Evolutionary conservation across 345 rosid genomes (phyloP), one percentile per base, ranked within the genome.

Genomic region (Acer yangbiense): DNA sequence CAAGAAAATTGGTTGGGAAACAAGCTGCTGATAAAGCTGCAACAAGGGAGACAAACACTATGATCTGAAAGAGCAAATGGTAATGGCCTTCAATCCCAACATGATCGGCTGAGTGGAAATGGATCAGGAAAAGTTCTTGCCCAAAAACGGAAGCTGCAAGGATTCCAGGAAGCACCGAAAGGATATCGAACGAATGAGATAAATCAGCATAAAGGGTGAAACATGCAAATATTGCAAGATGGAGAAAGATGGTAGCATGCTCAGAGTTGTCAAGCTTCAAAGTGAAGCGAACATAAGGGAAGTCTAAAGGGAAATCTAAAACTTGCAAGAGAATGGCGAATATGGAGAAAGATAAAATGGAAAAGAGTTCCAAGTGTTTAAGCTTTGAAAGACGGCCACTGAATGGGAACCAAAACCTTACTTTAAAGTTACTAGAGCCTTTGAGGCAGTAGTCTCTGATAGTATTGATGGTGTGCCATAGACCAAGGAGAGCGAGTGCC

Each of bases 41-140:
- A 17, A 88, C 14, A 7, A 95, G 85, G 39, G 98, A 92, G 46
- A 84, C 84, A 11, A 86, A 80, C 58, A 90, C 94, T 25, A 92
- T 88, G 54, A 95, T 87, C 85, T 93, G 98, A 79, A 95, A 79
- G 60, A 95, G 95, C 90, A 88, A 93, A 76, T 95, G 97, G 83
- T 90, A 95, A 72, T 93, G 98, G 64, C 98, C 97, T 86, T 93
- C 97, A 18, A 95, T 89, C 54, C 97, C 98, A 64, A 77, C 87
- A 63, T 92, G 98, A 67, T 93, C 95, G 74, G 91, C 85, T 5
- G 98, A 90, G 87, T 93, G 98, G 83, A 92, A 95, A 82, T 89
- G 97, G 74, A 92, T 91, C 35, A 95, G 88, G 87, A 95, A 90
- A 69, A 95, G 89, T 81, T 93, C 94, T 80, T 95, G 98, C 21